Evolutionary conservation across 1,284 basidiomycete genomes (phyloP).

Genomic region (Cyathus pygmaeus): DNA sequence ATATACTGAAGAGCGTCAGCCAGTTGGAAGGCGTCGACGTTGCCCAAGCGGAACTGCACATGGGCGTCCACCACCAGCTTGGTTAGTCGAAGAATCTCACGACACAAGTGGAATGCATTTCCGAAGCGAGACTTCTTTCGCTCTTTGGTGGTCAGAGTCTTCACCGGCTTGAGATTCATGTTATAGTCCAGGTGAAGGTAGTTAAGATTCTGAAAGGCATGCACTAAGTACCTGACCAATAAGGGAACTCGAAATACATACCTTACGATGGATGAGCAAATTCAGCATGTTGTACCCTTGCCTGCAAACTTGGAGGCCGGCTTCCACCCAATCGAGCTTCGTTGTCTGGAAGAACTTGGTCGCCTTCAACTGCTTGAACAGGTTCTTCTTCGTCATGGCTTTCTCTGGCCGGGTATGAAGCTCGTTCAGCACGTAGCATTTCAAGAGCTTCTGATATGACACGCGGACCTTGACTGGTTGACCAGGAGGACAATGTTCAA

Average conservation of each 20-base stretch:
- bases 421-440: slow-evolving; percentile 96
- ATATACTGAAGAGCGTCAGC: slow-evolving; percentile 99
- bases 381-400: slow-evolving; percentile 97
- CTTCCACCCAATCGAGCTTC: slow-evolving; percentile 98
- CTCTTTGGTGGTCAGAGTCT: slow-evolving; percentile 99
- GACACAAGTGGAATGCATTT: slow-evolving; percentile 98
- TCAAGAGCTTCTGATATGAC: slow-evolving; percentile 98
- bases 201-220: slow-evolving; percentile 81
- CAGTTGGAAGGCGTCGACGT: slow-evolving; percentile 99
- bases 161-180: slow-evolving; percentile 97
- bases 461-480: slow-evolving; percentile 99
- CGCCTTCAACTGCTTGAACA: slow-evolving; percentile 95
- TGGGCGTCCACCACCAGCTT: slow-evolving; percentile 99
- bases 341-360: slow-evolving; percentile 99
- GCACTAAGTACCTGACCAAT: slow-evolving; percentile 9
- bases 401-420: slow-evolving; percentile 91
- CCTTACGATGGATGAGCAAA: slow-evolving; percentile 97
- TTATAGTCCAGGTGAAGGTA: slow-evolving; percentile 95
- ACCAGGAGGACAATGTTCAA: slow-evolving; percentile 97
- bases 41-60: slow-evolving; percentile 98
- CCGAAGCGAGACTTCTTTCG: slow-evolving; percentile 99
- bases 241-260: slow-evolving; percentile 33
- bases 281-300: slow-evolving; percentile 99
- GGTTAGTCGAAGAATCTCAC: slow-evolving; percentile 96
- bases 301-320: slow-evolving; percentile 96